A percentile compares a stretch with the other conserved stretches of the same genome.
These are phyloP conservation scores for Tagetes erecta DNA, from an alignment of 129 eudicot genomes.

Conservation along the genomic window DNA sequence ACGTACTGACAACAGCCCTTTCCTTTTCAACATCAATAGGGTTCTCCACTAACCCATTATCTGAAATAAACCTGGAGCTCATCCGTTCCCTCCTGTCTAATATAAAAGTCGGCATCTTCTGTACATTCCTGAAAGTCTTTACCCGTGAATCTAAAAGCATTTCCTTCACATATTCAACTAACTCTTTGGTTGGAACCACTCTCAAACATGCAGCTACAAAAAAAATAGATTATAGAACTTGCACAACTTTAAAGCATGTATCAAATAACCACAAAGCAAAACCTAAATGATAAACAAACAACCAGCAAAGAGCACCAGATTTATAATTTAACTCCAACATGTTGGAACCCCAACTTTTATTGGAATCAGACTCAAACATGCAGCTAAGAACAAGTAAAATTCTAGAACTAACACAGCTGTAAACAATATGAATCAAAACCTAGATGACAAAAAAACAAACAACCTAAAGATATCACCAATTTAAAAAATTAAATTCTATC, in stretches of 20 bases:
- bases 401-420: neutral
- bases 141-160: slow-evolving; percentile 58
- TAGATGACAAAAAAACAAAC: neutral
- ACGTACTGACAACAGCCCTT: slow-evolving; percentile 58
- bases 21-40: slow-evolving; percentile 74
- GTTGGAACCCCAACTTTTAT: neutral
- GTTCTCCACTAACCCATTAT: slow-evolving; percentile 73
- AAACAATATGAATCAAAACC: neutral
- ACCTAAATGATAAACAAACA: neutral
- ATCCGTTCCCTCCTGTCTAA: slow-evolving; percentile 61
- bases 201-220: slow-evolving; percentile 62
- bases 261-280: neutral
- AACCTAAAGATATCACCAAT: neutral
- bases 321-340: neutral
- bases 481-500: neutral
- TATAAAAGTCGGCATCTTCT: slow-evolving; percentile 82
- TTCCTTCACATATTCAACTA: slow-evolving; percentile 47
- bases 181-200: slow-evolving; percentile 54
- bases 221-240: neutral
- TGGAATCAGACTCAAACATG: too few species aligned
- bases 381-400: neutral
- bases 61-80: slow-evolving; percentile 58
- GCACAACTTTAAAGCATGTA: neutral
- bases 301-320: neutral
- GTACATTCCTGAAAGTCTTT: slow-evolving; percentile 41